These are phyloP conservation scores for Albizia julibrissin DNA, from an alignment of 306 rosid genomes.

Conservation along the genomic window DNA sequence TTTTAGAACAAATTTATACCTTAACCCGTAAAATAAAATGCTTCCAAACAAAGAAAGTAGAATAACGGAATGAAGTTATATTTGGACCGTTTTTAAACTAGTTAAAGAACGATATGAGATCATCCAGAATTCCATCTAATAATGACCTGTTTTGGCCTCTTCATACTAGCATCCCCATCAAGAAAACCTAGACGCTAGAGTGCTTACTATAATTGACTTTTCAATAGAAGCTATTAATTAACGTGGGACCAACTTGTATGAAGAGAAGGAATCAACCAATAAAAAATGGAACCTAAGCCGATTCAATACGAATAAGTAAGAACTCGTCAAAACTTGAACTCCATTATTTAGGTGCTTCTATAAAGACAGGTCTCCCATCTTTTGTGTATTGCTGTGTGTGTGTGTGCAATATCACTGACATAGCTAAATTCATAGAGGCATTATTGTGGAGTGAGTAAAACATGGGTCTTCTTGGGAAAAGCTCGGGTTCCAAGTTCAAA, in stretches of 20 bases:
- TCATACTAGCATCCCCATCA: not conserved
- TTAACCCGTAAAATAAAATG: too few relatives aligned
- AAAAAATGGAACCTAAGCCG: not conserved
- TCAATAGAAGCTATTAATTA: not conserved
- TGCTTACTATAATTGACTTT: not conserved
- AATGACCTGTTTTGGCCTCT: not conserved
- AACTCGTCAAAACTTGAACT: not conserved
- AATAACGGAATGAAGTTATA: not conserved
- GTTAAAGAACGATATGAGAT: not conserved
- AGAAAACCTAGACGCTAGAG: not conserved
- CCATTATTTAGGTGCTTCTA: not conserved
- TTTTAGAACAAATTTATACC: too few relatives aligned
- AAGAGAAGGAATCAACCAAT: not conserved
- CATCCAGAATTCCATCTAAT: not conserved
- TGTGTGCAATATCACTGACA: not conserved
- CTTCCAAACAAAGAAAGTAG: not conserved
- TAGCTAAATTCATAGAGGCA: not conserved
- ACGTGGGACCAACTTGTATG: not conserved
- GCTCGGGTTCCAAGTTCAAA: constrained; percentile 52
- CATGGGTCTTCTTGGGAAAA: constrained; percentile 63
- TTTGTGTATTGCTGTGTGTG: not conserved
- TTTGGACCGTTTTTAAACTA: not conserved
- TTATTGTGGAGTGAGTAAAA: constrained; percentile 12
- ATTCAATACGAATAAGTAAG: not conserved
- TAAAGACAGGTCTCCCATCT: not conserved